Base-by-base conservation (phyloP, 2,329 filamentous ascomycete species). In the Calonectria multiphialidica region DNA sequence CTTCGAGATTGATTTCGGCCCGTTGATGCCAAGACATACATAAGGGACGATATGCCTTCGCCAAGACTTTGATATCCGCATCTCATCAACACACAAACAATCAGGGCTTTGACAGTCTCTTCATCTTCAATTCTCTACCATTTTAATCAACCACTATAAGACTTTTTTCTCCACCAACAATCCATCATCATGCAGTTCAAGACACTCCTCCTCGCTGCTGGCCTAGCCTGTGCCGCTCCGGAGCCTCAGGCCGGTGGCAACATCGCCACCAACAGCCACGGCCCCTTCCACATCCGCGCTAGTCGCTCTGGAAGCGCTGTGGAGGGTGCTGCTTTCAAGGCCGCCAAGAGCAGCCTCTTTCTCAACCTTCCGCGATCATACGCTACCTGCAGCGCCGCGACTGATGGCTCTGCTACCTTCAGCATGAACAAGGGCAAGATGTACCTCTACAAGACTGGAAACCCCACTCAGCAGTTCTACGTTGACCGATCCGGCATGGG, bases 401-500 rank as follows among this genome's bases (percentile, higher is more conserved):
- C 78, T 21, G 74, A 82, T 23, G 81, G 84, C 70, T 79, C 77
- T 40, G 90, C 90, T 50, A 88, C 85, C 35, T 91, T 92, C 82
- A 83, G 82, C 33, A n/a, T 77, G 75, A 65, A 84, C 25, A 83
- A 88, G 47, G 82, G 83, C 49, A 82, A 82, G 35, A 83, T 90
- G 18, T 86, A 80, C 79, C 84, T 92, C 25, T 90, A 85, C 74
- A 75, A 84, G 40, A 76, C 77, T 21, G 83, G 81, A 5, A 83
- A 79, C 42, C 81, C 83, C 16, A 67, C 70, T 16, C 90, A 92
- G 83, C 81, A 87, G 76, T 70, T 90, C 68, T 91, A 80, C 73
- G 87, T 86, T 42, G 90, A 92, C 80, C 88, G 87, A 50, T 90
- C 89, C 30, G 90, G 88, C 77, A 91, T 91, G 89, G 90, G 88